Evolutionary conservation across 805 yeast genomes (phyloP), one percentile per base, ranked within the genome.

Genomic region (Wickerhamiella australiensis): DNA sequence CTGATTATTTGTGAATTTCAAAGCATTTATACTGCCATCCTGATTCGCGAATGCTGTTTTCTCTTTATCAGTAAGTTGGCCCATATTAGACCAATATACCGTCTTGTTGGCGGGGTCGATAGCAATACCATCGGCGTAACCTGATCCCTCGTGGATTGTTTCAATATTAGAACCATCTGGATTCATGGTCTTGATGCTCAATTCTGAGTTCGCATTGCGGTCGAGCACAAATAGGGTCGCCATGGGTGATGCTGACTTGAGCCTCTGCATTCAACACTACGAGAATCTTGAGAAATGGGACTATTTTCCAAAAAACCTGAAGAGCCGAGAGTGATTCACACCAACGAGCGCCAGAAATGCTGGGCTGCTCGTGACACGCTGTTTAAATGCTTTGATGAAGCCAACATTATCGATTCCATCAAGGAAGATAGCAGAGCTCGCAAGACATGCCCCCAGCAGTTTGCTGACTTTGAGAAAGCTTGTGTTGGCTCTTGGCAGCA

Each of bases 401-500:
- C 82, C 58, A 67, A 75, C 15, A 79, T 90, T 49, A 77, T 75
- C 7, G 83, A 84, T 63, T 83, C 94, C 17, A 66, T 80, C 49
- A 59, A 57, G 45, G 59, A 60, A 45, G 68, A 70, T 41, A 60
- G 62, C 5, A 65, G 65, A 26, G 77, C 85, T 38, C 72, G 74
- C 47, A 58, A 66, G 20, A 66, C 73, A 45, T 88, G 97, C 65
- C 73, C 77, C 0, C 50, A 53, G 1, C 72, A 79, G 60, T 77
- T 78, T 54, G 60, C 62, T n/a, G 72, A 70, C 36, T 86, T 85
- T 56, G 78, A 82, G 52, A 63, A 71, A n/a, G 78, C 79, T 56
- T 88, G 97, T 65, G 86, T 85, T 8, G 78, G 79, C 12, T 78
- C 87, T 49, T 88, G 97, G 97, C 86, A 77, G 53, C 73, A 81